Base-by-base conservation (phyloP, 352 stramenopile genomes). In the Globisporangium cylindrosporum region DNA sequence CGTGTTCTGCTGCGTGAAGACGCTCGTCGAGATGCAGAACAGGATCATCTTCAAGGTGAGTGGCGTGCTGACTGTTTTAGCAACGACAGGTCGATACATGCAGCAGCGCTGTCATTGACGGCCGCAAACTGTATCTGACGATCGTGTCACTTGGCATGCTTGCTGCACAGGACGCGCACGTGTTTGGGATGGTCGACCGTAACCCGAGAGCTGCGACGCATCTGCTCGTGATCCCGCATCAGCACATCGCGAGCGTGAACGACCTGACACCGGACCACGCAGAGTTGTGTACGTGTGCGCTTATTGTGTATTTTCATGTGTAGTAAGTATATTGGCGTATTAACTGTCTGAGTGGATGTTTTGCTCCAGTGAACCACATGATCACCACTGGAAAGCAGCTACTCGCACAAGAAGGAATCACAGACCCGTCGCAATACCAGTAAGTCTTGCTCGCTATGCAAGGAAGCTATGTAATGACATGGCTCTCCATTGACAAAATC, bases 111-210 rank as follows among this genome's bases (percentile, higher is more conserved):
- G 29, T 32, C 29, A 20, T 38, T 29, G 20, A 20, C 25, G 14
- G 5, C 1, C 27, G 27, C 29, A 60, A 22, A 43, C 18, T 29
- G 3, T 10, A 10, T 18, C 49, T 29, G 4, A 4, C 46, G 18
- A 60, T 12, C 4, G 32, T 66, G 15, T 1, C 32, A 10, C 32
- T 38, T 48, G 25, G 9, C 59, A 9, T 34, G 5, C 18, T 10
- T 63, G 6, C 22, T 9, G 9, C 3, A 9, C 53, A 93, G 85
- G 81, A 91, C 75, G 76, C 78, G 18, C 63, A 69, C 34, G 74
- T 90, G n/a, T 74, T 89, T 64, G 85, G 73, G 1, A 91, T 90
- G 61, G 55, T 79, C 41, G 85, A 93, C 66, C 75, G 74, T 25
- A 82, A 89, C 46, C 81, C 85, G 34, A 79, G 81, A 18, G 82